Evolutionary conservation across 2,329 filamentous ascomycete genomes (phyloP).

Genomic region (Aspergillus hiratsukae): DNA sequence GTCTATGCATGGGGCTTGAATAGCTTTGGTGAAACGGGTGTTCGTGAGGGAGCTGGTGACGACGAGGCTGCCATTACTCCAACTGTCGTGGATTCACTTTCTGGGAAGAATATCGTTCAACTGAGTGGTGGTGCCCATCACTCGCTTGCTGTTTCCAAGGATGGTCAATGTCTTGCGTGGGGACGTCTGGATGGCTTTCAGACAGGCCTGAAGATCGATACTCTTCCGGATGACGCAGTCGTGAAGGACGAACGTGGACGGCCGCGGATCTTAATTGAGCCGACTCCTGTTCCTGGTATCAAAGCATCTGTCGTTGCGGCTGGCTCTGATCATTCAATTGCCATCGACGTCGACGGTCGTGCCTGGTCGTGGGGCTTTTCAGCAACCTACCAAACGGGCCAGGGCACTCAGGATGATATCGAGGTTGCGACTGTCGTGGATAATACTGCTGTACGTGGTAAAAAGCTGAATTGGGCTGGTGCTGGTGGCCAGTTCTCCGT

Average conservation of each 20-base stretch:
- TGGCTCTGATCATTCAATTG: constrained; percentile 69
- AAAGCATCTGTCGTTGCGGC: constrained; percentile 57
- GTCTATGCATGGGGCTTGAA: constrained; percentile 84
- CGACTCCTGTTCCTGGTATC: constrained; percentile 58
- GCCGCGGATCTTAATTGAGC: constrained; percentile 67
- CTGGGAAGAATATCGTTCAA: constrained; percentile 58
- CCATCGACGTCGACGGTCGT: constrained; percentile 63
- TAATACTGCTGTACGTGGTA: constrained; percentile 74
- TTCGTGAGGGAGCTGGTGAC: constrained; percentile 59
- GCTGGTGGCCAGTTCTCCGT: constrained; percentile 74
- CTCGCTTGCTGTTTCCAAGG: constrained; percentile 55
- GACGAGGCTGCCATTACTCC: constrained; percentile 71
- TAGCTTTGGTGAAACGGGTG: constrained; percentile 77
- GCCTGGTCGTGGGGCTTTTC: constrained; percentile 79
- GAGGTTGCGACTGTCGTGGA: constrained; percentile 73
- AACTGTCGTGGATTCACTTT: constrained; percentile 61
- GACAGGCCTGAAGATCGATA: constrained; percentile 55
- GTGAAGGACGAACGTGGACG: constrained; percentile 61
- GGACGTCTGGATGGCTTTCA: constrained; percentile 58
- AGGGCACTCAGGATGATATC: constrained; percentile 74
- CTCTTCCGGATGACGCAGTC: constrained; percentile 55
- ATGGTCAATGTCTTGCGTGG: constrained; percentile 56
- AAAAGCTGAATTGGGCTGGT: constrained; percentile 71
- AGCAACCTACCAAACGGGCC: constrained; percentile 74
- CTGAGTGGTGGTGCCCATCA: constrained; percentile 74